Evolutionary conservation across 2,329 filamentous ascomycete species (phyloP).

Genomic region (Curvularia sp.): DNA sequence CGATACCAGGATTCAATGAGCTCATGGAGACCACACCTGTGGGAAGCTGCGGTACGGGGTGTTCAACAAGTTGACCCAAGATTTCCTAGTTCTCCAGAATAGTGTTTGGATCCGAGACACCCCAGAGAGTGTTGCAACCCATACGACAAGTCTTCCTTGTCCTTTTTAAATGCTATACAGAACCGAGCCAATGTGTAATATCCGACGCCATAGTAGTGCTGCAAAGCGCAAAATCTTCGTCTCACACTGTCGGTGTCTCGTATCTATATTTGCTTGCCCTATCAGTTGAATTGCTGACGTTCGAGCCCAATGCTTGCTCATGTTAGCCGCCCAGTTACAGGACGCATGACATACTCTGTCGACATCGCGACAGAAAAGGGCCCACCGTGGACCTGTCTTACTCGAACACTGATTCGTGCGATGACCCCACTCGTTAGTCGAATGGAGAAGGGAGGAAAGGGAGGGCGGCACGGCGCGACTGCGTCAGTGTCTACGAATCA

Average conservation of each 20-base stretch:
- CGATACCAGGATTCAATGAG: conserved; percentile 34
- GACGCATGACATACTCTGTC: conserved; percentile 15
- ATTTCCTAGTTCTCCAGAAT: background rate
- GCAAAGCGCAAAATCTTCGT: conserved; percentile 3
- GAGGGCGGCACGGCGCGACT: conserved; percentile 43
- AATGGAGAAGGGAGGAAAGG: conserved; percentile 14
- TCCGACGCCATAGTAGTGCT: background rate
- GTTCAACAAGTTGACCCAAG: conserved; percentile 6
- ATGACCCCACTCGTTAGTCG: conserved; percentile 10
- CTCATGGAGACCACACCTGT: conserved; percentile 6
- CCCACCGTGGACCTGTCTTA: conserved; percentile 13
- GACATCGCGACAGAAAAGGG: conserved; percentile 10
- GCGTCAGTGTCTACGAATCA: conserved; percentile 36
- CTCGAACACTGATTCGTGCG: conserved; percentile 10
- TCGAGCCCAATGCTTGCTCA: conserved; percentile 13
- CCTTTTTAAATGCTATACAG: background rate
- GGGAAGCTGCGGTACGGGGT: conserved; percentile 3
- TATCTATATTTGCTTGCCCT: conserved; percentile 3
- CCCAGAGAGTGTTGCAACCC: background rate
- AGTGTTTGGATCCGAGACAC: background rate
- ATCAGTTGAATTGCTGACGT: conserved; percentile 1
- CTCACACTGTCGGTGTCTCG: conserved; percentile 2
- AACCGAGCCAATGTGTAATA: background rate
- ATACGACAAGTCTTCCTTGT: background rate
- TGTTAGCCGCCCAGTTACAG: conserved; percentile 24